phyloP scores from a whole-genome alignment of 345 rosid species.

The Arabidopsis suecica region DNA sequence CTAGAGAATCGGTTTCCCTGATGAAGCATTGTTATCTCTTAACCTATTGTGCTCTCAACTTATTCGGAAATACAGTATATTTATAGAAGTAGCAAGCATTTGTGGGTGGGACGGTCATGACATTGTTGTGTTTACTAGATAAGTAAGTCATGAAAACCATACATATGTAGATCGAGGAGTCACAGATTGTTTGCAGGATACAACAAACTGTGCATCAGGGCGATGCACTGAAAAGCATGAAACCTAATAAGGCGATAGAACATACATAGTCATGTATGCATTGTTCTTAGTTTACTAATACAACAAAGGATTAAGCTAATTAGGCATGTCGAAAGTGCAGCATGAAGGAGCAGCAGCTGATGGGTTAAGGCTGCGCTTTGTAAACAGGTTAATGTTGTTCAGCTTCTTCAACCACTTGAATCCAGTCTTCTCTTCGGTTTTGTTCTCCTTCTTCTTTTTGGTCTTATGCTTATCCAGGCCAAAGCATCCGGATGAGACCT shows the following conservation, averaged over 20 bases:
- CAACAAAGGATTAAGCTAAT: constrained; percentile 29
- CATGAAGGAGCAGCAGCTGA: constrained; percentile 41
- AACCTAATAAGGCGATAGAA: neutral
- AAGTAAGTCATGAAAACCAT: constrained; percentile 44
- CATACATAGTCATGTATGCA: constrained; percentile 27
- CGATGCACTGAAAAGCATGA: constrained; percentile 39
- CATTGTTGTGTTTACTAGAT: constrained; percentile 36
- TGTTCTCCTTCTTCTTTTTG: constrained; percentile 43
- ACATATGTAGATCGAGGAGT: constrained; percentile 31
- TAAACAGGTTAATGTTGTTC: constrained; percentile 32
- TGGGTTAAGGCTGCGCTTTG: constrained; percentile 42
- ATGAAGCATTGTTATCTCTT: constrained; percentile 30
- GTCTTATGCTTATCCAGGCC: constrained; percentile 65
- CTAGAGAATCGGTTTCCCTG: constrained; percentile 8
- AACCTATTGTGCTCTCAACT: neutral
- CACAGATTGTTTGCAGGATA: constrained; percentile 27
- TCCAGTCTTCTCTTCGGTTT: constrained; percentile 42
- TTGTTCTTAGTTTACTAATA: constrained; percentile 28
- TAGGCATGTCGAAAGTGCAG: constrained; percentile 34
- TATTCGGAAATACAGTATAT: neutral
- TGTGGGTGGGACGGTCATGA: constrained; percentile 45
- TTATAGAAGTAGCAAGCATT: constrained; percentile 30
- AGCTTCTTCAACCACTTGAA: constrained; percentile 46
- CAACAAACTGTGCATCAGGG: constrained; percentile 39
- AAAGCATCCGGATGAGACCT: constrained; percentile 43